Conservation (phyloP, 148 eudicot genomes). For the Polygonum maritimum region DNA sequence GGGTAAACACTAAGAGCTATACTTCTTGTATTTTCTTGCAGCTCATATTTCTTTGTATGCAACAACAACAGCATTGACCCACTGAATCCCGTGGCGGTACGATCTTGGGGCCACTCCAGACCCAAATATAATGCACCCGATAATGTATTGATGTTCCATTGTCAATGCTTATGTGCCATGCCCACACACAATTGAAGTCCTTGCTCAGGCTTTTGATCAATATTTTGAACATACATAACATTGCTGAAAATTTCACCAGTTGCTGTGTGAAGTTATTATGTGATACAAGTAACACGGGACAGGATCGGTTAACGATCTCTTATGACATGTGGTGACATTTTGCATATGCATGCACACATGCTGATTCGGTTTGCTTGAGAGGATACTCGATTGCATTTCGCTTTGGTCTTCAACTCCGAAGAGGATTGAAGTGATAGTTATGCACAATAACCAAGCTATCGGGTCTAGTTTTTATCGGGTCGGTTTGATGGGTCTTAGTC, state of each 20-base stretch:
- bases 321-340: conserved; percentile 4
- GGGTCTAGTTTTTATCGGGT: no score
- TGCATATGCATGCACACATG: background rate
- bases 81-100: no score
- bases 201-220: background rate
- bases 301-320: background rate
- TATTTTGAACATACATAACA: conserved; percentile 6
- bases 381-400: conserved; percentile 3
- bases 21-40: background rate
- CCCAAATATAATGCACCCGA: no score
- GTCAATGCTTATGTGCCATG: conserved; percentile 7
- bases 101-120: no score
- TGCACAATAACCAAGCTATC: no score
- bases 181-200: conserved; percentile 9
- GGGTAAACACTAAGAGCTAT: background rate
- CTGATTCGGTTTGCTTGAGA: conserved; percentile 10
- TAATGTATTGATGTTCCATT: background rate
- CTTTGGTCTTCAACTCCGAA: conserved; percentile 7
- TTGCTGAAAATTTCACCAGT: conserved; percentile 14
- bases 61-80: no score
- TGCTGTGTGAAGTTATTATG: conserved; percentile 14
- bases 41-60: background rate
- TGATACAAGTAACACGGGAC: background rate
- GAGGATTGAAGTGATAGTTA: conserved; percentile 11
- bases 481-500: no score